These are phyloP conservation scores for Carpinus fangiana DNA, from an alignment of 306 rosid genomes.

Conservation along the genomic window DNA sequence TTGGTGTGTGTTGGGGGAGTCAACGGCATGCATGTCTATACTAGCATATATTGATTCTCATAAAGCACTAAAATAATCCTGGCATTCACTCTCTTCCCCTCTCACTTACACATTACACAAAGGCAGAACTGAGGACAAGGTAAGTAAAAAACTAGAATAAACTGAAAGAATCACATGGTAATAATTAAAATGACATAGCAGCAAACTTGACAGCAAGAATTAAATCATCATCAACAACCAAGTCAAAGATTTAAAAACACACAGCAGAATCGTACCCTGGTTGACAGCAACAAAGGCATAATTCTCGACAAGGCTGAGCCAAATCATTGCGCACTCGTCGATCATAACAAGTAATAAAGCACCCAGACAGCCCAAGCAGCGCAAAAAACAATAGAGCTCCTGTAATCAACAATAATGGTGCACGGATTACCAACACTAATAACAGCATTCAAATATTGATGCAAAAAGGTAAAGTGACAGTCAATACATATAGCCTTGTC, in stretches of 20 bases:
- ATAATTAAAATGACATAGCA: background rate
- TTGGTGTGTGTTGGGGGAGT: background rate
- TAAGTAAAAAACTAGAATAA: background rate
- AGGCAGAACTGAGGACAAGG: background rate
- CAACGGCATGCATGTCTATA: background rate
- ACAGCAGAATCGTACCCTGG: conserved; percentile 73
- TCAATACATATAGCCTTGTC: background rate
- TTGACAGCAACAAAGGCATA: conserved; percentile 97
- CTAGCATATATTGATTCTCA: background rate
- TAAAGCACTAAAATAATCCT: background rate
- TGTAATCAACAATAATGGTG: conserved; percentile 42
- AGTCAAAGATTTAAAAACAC: conserved; percentile 10
- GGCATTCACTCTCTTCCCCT: background rate
- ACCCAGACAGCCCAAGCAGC: conserved; percentile 94
- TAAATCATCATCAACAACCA: conserved; percentile 18
- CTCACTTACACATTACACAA: background rate
- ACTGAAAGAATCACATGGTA: background rate
- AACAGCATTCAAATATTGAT: background rate
- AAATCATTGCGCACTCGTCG: conserved; percentile 94
- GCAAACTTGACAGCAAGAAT: conserved; percentile 10
- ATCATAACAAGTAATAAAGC: conserved; percentile 98
- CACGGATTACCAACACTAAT: conserved; percentile 12
- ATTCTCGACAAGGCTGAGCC: conserved; percentile 98
- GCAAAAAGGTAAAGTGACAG: background rate
- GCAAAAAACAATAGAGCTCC: conserved; percentile 95